These are phyloP conservation scores for Monilinia aucupariae DNA, from an alignment of 2,329 filamentous ascomycete species.

Conservation along the genomic window DNA sequence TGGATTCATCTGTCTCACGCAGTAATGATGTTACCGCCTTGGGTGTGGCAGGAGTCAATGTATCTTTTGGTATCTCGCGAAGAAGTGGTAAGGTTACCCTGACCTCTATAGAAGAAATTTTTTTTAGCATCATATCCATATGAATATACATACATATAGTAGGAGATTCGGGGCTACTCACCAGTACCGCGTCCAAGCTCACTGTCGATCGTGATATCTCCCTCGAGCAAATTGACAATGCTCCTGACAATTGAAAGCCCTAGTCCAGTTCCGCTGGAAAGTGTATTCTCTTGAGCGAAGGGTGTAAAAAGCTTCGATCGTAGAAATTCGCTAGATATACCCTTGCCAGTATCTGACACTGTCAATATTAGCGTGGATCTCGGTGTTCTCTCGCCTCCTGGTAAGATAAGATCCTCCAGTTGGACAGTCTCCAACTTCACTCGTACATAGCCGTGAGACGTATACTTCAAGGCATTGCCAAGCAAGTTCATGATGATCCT, in stretches of 20 bases:
- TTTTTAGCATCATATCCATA: slow-evolving; percentile 19
- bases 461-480: slow-evolving; percentile 60
- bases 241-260: slow-evolving; percentile 60
- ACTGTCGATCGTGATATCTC: slow-evolving; percentile 54
- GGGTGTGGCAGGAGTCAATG: slow-evolving; percentile 19
- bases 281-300: slow-evolving; percentile 57
- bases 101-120: slow-evolving; percentile 26
- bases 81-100: slow-evolving; percentile 33
- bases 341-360: slow-evolving; percentile 68
- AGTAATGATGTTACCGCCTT: slow-evolving; percentile 24
- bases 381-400: slow-evolving; percentile 23
- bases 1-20: slow-evolving; percentile 28
- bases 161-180: slow-evolving; percentile 32
- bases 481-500: slow-evolving; percentile 57
- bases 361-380: slow-evolving; percentile 50
- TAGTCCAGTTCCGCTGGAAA: slow-evolving; percentile 57
- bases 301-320: slow-evolving; percentile 56
- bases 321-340: slow-evolving; percentile 60
- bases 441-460: slow-evolving; percentile 47
- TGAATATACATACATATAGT: background rate
- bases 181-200: slow-evolving; percentile 51
- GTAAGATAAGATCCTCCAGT: slow-evolving; percentile 28
- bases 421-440: slow-evolving; percentile 34
- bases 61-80: slow-evolving; percentile 28
- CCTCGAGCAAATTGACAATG: slow-evolving; percentile 56